Evolutionary conservation across 2,329 filamentous ascomycete genomes (phyloP).

Genomic region (Pleoardoris graminearum): DNA sequence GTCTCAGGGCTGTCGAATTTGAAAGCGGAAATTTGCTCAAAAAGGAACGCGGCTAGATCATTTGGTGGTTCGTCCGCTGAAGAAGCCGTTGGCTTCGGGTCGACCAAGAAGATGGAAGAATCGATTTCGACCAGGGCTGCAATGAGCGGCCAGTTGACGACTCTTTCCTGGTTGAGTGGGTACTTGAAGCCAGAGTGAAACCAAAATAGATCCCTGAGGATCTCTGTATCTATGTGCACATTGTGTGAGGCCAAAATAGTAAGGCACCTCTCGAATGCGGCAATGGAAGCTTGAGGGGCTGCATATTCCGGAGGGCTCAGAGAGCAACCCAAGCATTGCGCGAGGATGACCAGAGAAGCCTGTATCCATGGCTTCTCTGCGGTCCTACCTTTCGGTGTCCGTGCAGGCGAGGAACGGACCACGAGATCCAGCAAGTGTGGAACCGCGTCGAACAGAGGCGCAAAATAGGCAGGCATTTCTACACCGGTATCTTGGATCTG

Average conservation of each 20-base stretch:
- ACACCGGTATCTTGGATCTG: constrained; percentile 36
- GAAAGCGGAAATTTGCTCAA: constrained; percentile 32
- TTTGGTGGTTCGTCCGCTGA: constrained; percentile 17
- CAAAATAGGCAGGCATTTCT: constrained; percentile 23
- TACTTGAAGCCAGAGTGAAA: constrained; percentile 40
- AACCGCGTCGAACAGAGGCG: constrained; percentile 31
- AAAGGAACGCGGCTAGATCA: constrained; percentile 35
- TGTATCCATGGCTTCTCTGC: constrained; percentile 52
- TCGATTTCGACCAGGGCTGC: constrained; percentile 40
- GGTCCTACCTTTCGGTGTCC: constrained; percentile 46
- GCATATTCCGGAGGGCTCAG: constrained; percentile 26
- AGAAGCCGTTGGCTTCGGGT: constrained; percentile 20
- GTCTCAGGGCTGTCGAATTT: constrained; percentile 18
- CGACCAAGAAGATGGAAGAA: constrained; percentile 35
- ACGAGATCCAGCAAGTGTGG: constrained; percentile 47
- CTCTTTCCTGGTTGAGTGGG: constrained; percentile 21
- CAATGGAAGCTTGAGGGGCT: constrained; percentile 23
- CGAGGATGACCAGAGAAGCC: constrained; percentile 43
- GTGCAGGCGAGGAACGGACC: constrained; percentile 46
- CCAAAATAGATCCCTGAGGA: constrained; percentile 40
- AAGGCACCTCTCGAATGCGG: constrained; percentile 31
- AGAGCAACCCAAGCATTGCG: constrained; percentile 40
- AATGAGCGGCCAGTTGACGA: constrained; percentile 37
- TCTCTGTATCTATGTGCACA: constrained; percentile 30
- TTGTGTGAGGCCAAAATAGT: constrained; percentile 28